phyloP scores from a whole-genome alignment of 2,329 filamentous ascomycete genomes.

The Colletotrichum cuscutae region DNA sequence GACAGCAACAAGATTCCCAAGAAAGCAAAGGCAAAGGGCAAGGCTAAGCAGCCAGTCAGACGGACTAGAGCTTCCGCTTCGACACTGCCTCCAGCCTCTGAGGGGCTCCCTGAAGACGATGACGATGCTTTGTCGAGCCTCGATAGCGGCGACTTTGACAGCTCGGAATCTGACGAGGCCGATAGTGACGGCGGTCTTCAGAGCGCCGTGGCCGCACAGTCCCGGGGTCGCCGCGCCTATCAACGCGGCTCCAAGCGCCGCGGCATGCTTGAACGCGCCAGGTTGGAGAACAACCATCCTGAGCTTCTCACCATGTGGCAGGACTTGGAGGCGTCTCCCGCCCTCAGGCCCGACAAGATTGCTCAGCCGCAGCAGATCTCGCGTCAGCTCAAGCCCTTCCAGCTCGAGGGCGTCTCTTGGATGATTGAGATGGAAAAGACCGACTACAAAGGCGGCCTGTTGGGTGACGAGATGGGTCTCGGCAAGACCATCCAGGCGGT shows the following conservation, averaged over 20 bases:
- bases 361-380: slow-evolving; percentile 82
- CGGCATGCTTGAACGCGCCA: slow-evolving; percentile 63
- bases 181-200: slow-evolving; percentile 1
- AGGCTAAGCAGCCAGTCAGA: slow-evolving; percentile 1
- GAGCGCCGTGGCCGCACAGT: slow-evolving; percentile 34
- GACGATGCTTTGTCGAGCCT: slow-evolving; percentile 17
- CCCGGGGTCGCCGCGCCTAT: slow-evolving; percentile 47
- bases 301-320: slow-evolving; percentile 87
- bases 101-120: not conserved
- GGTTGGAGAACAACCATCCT: slow-evolving; percentile 81
- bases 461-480: slow-evolving; percentile 98
- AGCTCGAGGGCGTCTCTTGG: slow-evolving; percentile 93
- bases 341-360: slow-evolving; percentile 71
- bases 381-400: slow-evolving; percentile 89
- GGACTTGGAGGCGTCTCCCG: slow-evolving; percentile 73
- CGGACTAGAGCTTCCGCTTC: slow-evolving; percentile 8
- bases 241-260: slow-evolving; percentile 38
- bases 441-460: slow-evolving; percentile 85
- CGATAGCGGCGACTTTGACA: not conserved
- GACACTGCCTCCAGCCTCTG: not conserved
- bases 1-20: not conserved
- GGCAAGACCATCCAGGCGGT: slow-evolving; percentile 99
- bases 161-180: not conserved
- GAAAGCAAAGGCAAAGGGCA: not conserved
- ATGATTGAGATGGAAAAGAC: slow-evolving; percentile 91